Conservation (phyloP, 164 flowering plant genomes). For the Litsea cubeba region DNA sequence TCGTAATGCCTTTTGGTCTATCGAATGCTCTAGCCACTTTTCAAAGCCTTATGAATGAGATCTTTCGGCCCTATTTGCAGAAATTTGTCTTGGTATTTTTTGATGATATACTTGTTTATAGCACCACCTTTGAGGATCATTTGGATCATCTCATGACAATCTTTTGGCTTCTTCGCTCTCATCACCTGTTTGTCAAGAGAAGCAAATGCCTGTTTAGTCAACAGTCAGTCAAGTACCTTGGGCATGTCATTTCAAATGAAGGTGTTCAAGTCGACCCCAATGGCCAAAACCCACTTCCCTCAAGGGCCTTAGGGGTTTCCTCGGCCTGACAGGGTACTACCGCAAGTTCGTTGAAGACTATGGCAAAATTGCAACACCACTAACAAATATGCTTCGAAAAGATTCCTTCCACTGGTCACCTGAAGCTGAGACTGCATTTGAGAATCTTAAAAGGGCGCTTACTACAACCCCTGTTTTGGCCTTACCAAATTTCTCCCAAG, state of each 20-base stretch:
- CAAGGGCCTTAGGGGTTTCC: not conserved
- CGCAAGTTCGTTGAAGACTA: not conserved
- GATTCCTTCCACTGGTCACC: not conserved
- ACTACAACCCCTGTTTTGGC: not conserved
- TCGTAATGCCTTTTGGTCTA: not conserved
- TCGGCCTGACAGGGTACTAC: constrained; percentile 1
- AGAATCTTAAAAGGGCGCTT: not conserved
- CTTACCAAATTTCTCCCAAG: not conserved
- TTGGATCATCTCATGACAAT: not conserved
- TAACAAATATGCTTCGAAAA: not conserved
- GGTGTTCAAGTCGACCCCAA: not conserved
- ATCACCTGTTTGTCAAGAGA: not conserved
- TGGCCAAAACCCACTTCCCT: not conserved
- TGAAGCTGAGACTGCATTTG: not conserved
- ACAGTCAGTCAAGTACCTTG: not conserved
- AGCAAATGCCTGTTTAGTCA: not conserved
- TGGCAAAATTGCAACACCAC: too few species aligned
- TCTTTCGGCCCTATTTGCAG: not conserved
- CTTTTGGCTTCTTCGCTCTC: not conserved
- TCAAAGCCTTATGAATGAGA: not conserved
- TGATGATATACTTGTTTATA: not conserved
- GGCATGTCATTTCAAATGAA: not conserved
- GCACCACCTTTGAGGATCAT: not conserved
- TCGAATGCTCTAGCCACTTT: not conserved
- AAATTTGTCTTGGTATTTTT: not conserved